Evolutionary conservation across 768 basidiomycete species (phyloP).

Genomic region (Podaxis carcinomalis): DNA sequence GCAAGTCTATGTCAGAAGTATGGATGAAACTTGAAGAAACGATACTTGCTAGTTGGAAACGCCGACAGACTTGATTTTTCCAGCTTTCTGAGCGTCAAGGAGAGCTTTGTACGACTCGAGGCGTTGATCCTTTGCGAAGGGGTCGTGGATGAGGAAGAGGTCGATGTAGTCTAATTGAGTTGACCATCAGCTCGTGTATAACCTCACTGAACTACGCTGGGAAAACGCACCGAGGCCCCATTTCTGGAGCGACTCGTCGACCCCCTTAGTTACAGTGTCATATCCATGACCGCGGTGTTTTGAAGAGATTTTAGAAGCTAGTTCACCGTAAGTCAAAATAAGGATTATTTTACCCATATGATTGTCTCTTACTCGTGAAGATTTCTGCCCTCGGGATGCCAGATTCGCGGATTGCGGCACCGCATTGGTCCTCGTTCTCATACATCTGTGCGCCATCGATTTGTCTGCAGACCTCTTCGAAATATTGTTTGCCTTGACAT

Average conservation of each 20-base stretch:
- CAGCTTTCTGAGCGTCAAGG: slow-evolving; percentile 50
- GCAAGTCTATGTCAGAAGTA: neutral
- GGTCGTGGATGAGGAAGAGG: slow-evolving; percentile 74
- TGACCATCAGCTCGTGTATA: neutral
- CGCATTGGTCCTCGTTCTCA: slow-evolving; percentile 47
- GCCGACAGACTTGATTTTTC: slow-evolving; percentile 65
- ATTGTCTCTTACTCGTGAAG: slow-evolving; percentile 55
- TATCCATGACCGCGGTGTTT: slow-evolving; percentile 9
- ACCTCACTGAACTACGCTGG: neutral
- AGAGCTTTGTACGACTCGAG: slow-evolving; percentile 67
- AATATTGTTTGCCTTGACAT: neutral
- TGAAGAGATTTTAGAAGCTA: slow-evolving; percentile 15
- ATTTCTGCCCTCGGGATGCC: slow-evolving; percentile 43
- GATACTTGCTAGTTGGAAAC: slow-evolving; percentile 73
- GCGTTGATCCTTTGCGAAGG: slow-evolving; percentile 53
- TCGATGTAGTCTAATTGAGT: slow-evolving; percentile 38
- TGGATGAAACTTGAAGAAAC: neutral
- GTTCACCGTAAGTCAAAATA: neutral
- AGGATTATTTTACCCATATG: neutral
- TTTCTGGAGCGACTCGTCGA: slow-evolving; percentile 12
- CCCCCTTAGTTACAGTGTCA: slow-evolving; percentile 7
- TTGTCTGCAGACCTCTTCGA: slow-evolving; percentile 31
- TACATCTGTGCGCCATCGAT: slow-evolving; percentile 59
- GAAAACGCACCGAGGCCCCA: slow-evolving; percentile 11
- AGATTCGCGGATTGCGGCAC: slow-evolving; percentile 44